phyloP scores from a whole-genome alignment of 2,329 filamentous ascomycete species.

The Hypocreales sp. region DNA sequence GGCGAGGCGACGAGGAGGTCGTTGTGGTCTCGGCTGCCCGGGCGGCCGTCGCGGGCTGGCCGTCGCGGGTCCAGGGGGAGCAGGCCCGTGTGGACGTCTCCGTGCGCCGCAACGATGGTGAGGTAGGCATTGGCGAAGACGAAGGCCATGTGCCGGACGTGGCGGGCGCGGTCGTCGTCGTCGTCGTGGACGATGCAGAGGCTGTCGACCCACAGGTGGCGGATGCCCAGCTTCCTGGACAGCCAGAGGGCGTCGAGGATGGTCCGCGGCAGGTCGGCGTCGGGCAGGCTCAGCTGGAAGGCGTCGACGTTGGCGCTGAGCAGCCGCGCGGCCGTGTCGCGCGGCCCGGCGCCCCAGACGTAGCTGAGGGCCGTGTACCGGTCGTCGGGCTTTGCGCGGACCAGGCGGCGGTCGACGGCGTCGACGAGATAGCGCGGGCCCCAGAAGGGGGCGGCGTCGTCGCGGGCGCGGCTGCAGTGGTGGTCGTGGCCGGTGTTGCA shows the following conservation, averaged over 20 bases:
- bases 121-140: slow-evolving; percentile 29
- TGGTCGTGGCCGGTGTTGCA: slow-evolving; percentile 25
- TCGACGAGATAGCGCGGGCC: slow-evolving; percentile 26
- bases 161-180: slow-evolving; percentile 19
- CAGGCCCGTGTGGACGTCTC: slow-evolving; percentile 22
- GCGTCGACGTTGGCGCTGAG: slow-evolving; percentile 19
- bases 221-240: slow-evolving; percentile 24
- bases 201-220: slow-evolving; percentile 29
- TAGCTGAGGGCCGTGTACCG: slow-evolving; percentile 30
- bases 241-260: slow-evolving; percentile 29
- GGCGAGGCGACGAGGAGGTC: slow-evolving; percentile 21
- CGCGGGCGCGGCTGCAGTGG: slow-evolving; percentile 19
- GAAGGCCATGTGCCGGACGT: slow-evolving; percentile 27
- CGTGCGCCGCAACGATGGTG: slow-evolving; percentile 26
- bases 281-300: slow-evolving; percentile 18
- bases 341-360: slow-evolving; percentile 20
- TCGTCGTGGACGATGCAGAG: slow-evolving; percentile 30
- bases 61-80: slow-evolving; percentile 19
- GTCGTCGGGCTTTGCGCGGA: slow-evolving; percentile 20
- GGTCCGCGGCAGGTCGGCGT: slow-evolving; percentile 22
- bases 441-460: slow-evolving; percentile 16
- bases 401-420: slow-evolving; percentile 21
- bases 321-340: slow-evolving; percentile 15
- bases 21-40: slow-evolving; percentile 15
- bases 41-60: slow-evolving; percentile 9